Evolutionary conservation across 441 rosid species (phyloP).

Genomic region (Euphorbia schlechtendalii): DNA sequence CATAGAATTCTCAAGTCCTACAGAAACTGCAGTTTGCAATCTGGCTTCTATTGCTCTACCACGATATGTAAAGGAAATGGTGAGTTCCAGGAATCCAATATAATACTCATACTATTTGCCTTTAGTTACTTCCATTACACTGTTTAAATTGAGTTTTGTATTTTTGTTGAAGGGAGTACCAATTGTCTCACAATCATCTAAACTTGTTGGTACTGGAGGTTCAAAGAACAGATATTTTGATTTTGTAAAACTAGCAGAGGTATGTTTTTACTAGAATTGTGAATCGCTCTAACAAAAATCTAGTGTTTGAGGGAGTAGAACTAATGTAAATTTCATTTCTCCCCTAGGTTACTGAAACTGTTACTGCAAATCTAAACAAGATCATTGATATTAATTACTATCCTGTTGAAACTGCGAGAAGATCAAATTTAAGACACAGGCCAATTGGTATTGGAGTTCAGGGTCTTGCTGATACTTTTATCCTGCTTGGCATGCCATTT

Average conservation of each 20-base stretch:
- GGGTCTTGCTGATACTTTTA: constrained; percentile 89
- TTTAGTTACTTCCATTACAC: constrained; percentile 4
- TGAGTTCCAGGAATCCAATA: constrained; percentile 14
- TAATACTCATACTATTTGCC: not conserved
- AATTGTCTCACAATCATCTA: not conserved
- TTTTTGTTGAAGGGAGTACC: constrained; percentile 47
- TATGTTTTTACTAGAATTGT: no score
- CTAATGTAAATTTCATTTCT: not conserved
- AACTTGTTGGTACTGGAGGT: constrained; percentile 52
- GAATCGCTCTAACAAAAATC: no score
- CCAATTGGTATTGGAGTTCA: constrained; percentile 90
- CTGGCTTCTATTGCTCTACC: constrained; percentile 90
- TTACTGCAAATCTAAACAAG: constrained; percentile 63
- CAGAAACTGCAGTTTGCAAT: constrained; percentile 90
- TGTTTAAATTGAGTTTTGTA: not conserved
- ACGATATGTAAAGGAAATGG: constrained; percentile 73
- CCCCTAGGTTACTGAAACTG: constrained; percentile 45
- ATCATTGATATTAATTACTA: constrained; percentile 69
- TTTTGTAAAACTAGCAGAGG: constrained; percentile 83
- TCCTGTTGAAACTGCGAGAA: constrained; percentile 79
- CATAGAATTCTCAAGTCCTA: constrained; percentile 81
- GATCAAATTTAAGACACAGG: constrained; percentile 67
- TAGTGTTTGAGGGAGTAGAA: not conserved
- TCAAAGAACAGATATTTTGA: constrained; percentile 67
- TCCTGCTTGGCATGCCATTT: constrained; percentile 82